Conservation (phyloP, 1,284 basidiomycete species). For the Apiotrichum sp. region DNA sequence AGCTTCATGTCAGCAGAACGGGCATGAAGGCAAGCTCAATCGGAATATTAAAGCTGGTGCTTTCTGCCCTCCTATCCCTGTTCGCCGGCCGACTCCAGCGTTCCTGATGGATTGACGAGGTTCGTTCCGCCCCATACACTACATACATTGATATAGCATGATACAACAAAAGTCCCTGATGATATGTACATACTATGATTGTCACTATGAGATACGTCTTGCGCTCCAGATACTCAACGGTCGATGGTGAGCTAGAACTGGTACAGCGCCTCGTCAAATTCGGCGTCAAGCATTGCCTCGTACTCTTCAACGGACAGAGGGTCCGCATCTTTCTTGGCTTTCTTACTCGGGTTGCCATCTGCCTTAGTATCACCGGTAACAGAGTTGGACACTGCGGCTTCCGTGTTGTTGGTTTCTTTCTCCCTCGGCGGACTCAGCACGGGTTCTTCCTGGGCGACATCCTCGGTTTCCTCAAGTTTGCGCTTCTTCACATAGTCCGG, state of each 20-base stretch:
- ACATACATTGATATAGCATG: not conserved
- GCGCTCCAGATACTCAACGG: not conserved
- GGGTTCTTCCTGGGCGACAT: not conserved
- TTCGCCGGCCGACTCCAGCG: constrained; percentile 6
- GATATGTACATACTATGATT: too few species aligned
- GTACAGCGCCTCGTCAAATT: constrained; percentile 6
- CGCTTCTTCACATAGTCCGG: constrained; percentile 35
- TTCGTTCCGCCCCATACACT: constrained; percentile 35
- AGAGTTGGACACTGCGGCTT: too few species aligned
- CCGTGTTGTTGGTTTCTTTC: constrained; percentile 6
- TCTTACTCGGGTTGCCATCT: constrained; percentile 2
- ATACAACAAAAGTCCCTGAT: not conserved
- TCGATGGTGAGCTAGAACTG: not conserved
- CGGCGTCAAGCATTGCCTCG: constrained; percentile 38
- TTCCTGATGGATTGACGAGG: constrained; percentile 12
- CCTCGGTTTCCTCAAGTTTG: not conserved
- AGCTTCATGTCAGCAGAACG: constrained; percentile 3
- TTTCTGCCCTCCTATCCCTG: constrained; percentile 30
- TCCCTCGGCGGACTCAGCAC: not conserved
- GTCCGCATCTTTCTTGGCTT: constrained; percentile 2
- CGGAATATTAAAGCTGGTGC: constrained; percentile 23
- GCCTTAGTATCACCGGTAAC: too few species aligned
- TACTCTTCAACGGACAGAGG: constrained; percentile 36
- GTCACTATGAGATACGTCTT: too few species aligned
- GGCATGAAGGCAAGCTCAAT: constrained; percentile 6